phyloP scores from a whole-genome alignment of 495 filamentous ascomycete genomes.

The Baudoinia panamericana region DNA sequence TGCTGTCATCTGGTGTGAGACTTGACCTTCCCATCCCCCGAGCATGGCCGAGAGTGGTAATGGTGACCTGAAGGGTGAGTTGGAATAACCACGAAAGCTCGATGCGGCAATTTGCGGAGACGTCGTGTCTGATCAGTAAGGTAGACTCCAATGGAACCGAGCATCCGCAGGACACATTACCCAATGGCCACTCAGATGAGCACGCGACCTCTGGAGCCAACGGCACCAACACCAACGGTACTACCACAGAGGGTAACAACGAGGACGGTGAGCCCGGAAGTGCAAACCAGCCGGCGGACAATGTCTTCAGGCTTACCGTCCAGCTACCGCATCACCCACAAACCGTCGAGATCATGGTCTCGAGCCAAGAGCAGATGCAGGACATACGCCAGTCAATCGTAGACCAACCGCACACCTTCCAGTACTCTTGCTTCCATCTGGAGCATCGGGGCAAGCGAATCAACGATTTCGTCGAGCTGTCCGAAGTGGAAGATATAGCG shows the following conservation, averaged over 20 bases:
- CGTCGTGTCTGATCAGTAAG: neutral
- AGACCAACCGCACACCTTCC: slow-evolving; percentile 82
- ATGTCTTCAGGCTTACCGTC: slow-evolving; percentile 68
- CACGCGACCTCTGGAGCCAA: slow-evolving; percentile 18
- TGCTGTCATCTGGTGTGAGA: no score
- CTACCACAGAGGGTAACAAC: slow-evolving; percentile 2
- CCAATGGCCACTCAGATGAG: slow-evolving; percentile 1
- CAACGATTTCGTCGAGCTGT: slow-evolving; percentile 90
- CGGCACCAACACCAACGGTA: slow-evolving; percentile 7
- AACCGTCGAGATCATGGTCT: slow-evolving; percentile 80
- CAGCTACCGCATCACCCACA: slow-evolving; percentile 68
- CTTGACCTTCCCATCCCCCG: no score
- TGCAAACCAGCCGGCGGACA: slow-evolving; percentile 5
- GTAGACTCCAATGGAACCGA: neutral
- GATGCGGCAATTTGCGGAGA: neutral
- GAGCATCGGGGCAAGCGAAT: slow-evolving; percentile 72
- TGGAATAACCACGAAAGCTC: neutral
- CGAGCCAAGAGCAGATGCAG: slow-evolving; percentile 87
- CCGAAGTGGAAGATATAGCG: slow-evolving; percentile 70
- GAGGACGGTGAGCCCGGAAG: slow-evolving; percentile 12
- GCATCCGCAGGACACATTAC: neutral
- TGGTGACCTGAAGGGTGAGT: slow-evolving; percentile 1
- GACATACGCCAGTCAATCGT: slow-evolving; percentile 95
- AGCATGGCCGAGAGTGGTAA: slow-evolving; percentile 6
- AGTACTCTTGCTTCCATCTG: slow-evolving; percentile 98